These are phyloP conservation scores for Bathelium albidoporum DNA, from an alignment of 495 filamentous ascomycete species.

Conservation along the genomic window DNA sequence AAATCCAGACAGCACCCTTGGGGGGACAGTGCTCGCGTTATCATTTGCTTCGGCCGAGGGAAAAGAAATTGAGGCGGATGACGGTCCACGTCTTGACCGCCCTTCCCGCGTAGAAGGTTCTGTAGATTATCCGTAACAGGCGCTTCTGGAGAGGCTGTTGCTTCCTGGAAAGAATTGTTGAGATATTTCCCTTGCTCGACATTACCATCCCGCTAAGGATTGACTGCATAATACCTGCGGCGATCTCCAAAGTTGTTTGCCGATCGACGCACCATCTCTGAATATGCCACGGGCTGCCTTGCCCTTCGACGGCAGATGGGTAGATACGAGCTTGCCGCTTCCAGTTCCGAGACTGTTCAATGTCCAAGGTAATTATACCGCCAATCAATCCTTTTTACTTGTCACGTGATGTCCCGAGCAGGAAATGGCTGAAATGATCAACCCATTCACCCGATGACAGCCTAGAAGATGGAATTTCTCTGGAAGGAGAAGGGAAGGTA, in stretches of 20 bases:
- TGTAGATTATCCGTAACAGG: not conserved
- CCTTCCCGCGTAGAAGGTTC: no score
- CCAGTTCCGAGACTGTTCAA: not conserved
- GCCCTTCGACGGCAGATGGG: not conserved
- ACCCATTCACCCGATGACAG: not conserved
- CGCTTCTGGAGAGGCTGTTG: not conserved
- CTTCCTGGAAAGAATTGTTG: not conserved
- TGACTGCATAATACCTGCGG: not conserved
- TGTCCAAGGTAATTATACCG: not conserved
- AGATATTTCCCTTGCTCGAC: conserved; percentile 1
- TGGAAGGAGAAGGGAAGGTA: not conserved
- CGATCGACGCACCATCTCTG: no score
- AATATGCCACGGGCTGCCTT: no score
- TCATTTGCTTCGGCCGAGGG: not conserved
- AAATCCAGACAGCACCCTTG: not conserved
- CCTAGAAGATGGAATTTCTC: not conserved
- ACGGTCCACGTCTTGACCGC: no score
- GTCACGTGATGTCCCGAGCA: not conserved
- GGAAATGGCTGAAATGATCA: not conserved
- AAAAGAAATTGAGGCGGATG: not conserved
- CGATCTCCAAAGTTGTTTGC: not conserved
- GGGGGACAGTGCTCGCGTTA: not conserved
- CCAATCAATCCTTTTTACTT: not conserved
- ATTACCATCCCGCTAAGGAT: not conserved
- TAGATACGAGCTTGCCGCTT: not conserved